Conservation (phyloP, 2,329 filamentous ascomycete species). For the Phyllosticta citribraziliensis region DNA sequence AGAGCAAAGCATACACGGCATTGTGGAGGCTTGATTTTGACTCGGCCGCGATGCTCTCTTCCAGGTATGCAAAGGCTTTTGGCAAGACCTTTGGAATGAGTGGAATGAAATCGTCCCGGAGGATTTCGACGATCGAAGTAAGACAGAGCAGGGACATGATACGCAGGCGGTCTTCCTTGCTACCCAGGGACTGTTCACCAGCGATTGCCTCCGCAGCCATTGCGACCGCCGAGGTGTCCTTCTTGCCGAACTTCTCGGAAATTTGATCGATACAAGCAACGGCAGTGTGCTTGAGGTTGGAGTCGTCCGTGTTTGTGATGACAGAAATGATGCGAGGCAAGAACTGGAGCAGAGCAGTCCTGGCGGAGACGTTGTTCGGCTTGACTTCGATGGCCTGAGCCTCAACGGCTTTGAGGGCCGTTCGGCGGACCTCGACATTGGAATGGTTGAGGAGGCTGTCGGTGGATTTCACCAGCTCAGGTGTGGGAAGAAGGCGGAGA, state of each 20-base stretch:
- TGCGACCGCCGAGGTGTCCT: constrained; percentile 67
- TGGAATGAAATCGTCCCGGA: constrained; percentile 77
- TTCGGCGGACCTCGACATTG: constrained; percentile 64
- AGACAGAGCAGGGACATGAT: constrained; percentile 83
- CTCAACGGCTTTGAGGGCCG: constrained; percentile 62
- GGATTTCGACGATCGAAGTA: constrained; percentile 77
- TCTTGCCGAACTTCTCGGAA: constrained; percentile 89
- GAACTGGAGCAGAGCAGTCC: constrained; percentile 65
- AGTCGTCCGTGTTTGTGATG: constrained; percentile 61
- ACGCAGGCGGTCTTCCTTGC: constrained; percentile 60
- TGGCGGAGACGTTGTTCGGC: constrained; percentile 57
- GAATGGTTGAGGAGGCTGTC: constrained; percentile 70
- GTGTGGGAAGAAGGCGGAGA: constrained; percentile 75
- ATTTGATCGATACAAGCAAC: constrained; percentile 89
- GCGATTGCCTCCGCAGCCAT: constrained; percentile 68
- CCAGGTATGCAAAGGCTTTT: constrained; percentile 61
- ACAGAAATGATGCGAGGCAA: constrained; percentile 68
- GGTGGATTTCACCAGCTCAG: constrained; percentile 81
- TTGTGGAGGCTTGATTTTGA: constrained; percentile 60
- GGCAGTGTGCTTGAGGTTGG: constrained; percentile 71
- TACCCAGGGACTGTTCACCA: constrained; percentile 65
- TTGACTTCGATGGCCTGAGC: constrained; percentile 65
- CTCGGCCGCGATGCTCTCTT: constrained; percentile 47
- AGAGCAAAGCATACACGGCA: constrained; percentile 71
- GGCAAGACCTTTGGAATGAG: constrained; percentile 69